Conservation (phyloP, 2,329 filamentous ascomycete genomes). For the Colletotrichum lupini region DNA sequence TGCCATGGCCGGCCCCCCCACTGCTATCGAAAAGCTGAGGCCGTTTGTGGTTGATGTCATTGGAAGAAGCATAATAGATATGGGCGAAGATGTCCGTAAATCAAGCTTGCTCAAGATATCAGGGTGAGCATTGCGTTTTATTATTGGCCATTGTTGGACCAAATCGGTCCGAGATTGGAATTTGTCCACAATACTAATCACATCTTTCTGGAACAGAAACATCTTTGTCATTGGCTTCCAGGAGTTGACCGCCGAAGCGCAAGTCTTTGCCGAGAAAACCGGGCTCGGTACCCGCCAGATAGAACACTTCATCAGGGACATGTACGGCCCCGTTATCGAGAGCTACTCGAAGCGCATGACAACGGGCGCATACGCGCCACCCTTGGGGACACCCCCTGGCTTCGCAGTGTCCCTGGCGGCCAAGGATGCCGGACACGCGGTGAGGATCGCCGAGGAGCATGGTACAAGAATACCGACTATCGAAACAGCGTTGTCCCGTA, state of each 20-base stretch:
- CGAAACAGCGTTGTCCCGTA: slow-evolving; percentile 24
- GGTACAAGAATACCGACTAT: slow-evolving; percentile 22
- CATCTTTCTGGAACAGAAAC: slow-evolving; percentile 41
- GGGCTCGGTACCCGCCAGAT: slow-evolving; percentile 40
- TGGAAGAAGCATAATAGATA: slow-evolving; percentile 50
- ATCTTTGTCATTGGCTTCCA: slow-evolving; percentile 42
- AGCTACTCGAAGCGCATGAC: slow-evolving; percentile 44
- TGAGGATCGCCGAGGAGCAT: slow-evolving; percentile 25
- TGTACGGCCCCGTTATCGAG: slow-evolving; percentile 43
- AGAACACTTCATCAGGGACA: slow-evolving; percentile 42
- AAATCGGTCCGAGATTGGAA: neutral
- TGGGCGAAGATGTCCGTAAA: slow-evolving; percentile 52
- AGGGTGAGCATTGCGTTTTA: slow-evolving; percentile 39
- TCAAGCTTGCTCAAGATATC: slow-evolving; percentile 55
- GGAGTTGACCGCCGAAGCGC: slow-evolving; percentile 44
- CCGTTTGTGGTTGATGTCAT: slow-evolving; percentile 54
- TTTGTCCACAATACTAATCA: neutral
- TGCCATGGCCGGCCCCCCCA: slow-evolving; percentile 49
- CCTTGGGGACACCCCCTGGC: slow-evolving; percentile 23
- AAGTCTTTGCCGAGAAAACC: slow-evolving; percentile 45
- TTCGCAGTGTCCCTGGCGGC: slow-evolving; percentile 27
- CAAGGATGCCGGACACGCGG: slow-evolving; percentile 26
- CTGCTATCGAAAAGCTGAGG: slow-evolving; percentile 45
- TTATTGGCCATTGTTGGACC: neutral
- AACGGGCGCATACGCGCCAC: slow-evolving; percentile 41